Percentiles rank a stretch among this genome's conserved stretches.
Conservation (phyloP, 495 filamentous ascomycete species). For the Xylaria telfairii region DNA sequence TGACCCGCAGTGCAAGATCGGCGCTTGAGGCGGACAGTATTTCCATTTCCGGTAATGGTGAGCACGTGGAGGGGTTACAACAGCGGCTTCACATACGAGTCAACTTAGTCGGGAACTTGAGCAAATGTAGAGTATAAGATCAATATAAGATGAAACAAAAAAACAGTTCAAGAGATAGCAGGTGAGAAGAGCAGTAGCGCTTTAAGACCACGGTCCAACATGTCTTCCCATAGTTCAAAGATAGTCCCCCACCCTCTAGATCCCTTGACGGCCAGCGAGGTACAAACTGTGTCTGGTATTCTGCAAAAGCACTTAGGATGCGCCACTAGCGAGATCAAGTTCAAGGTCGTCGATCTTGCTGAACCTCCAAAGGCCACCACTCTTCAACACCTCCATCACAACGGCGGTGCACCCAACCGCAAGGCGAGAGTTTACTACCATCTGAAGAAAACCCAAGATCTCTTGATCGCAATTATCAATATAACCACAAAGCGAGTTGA, state of each 20-base stretch:
- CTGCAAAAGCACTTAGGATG: background rate
- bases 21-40: background rate
- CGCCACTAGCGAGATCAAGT: background rate
- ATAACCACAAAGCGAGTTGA: background rate
- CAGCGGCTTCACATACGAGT: background rate
- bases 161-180: background rate
- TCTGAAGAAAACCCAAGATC: background rate
- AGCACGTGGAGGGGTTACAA: background rate
- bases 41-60: constrained; percentile 3
- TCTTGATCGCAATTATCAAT: background rate
- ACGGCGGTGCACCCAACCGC: background rate
- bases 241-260: background rate
- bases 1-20: background rate
- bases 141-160: too few relatives aligned
- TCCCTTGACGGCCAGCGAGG: background rate
- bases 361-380: background rate
- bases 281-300: background rate
- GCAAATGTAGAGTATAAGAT: background rate
- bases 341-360: background rate
- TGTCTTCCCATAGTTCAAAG: background rate
- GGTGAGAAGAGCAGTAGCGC: background rate
- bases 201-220: background rate
- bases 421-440: constrained; percentile 6
- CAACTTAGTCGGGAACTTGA: background rate
- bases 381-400: background rate